A percentile compares a stretch with the other conserved stretches of the same genome.
Evolutionary conservation across 139 green algal species (phyloP).

Genomic region (Chlamydomonas sphaeroides): DNA sequence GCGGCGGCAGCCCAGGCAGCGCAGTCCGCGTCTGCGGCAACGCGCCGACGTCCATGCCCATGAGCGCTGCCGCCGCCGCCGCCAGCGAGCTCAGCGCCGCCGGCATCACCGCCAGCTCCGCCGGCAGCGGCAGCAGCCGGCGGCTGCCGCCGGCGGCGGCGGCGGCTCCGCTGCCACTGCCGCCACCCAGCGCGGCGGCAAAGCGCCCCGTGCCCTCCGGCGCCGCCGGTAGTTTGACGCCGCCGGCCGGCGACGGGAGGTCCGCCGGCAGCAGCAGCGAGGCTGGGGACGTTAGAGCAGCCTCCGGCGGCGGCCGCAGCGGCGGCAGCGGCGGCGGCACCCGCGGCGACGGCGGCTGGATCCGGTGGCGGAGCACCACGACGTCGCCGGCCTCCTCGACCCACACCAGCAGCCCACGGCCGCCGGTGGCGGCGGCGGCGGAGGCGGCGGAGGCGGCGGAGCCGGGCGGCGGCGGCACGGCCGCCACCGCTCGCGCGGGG

Average conservation of each 20-base stretch:
- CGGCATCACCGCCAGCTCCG: background rate
- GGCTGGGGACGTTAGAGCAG: no score
- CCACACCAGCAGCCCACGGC: conserved; percentile 22
- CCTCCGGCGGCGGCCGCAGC: no score
- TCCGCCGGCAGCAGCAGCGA: no score
- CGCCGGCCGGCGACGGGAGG: no score
- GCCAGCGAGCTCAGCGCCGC: background rate
- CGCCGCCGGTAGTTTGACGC: no score
- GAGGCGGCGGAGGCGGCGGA: no score
- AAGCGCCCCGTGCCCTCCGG: no score
- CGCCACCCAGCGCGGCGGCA: no score
- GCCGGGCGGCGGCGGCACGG: no score
- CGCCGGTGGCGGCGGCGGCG: no score
- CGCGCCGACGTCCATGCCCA: background rate
- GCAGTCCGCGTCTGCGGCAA: background rate
- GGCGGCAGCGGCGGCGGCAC: background rate
- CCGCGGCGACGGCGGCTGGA: background rate
- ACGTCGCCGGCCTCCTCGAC: conserved; percentile 32
- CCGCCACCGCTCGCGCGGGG: no score
- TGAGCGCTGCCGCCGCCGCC: background rate
- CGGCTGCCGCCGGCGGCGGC: background rate
- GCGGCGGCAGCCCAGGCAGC: background rate
- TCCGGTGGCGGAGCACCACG: background rate
- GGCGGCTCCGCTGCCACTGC: background rate
- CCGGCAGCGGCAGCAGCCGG: background rate